phyloP scores from a whole-genome alignment of 139 green algal genomes.

The Volvox africanus region DNA sequence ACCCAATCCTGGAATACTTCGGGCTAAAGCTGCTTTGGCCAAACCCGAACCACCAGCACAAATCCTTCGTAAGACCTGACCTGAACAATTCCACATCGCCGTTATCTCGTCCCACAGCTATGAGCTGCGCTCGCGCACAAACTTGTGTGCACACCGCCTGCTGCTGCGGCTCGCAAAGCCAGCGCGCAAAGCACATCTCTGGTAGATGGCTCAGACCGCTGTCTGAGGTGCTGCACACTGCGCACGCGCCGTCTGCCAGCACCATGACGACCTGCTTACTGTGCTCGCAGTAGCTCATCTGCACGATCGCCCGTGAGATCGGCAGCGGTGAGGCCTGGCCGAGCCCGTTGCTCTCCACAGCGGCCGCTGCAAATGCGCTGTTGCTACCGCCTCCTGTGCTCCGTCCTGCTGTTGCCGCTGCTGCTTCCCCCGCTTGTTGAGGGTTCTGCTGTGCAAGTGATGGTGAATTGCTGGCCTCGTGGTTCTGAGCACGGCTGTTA shows the following conservation, averaged over 20 bases:
- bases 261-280: slow-evolving; percentile 55
- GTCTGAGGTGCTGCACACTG: slow-evolving; percentile 47
- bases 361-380: background rate
- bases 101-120: slow-evolving; percentile 74
- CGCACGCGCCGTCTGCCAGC: slow-evolving; percentile 58
- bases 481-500: background rate
- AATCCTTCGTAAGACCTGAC: slow-evolving; percentile 16
- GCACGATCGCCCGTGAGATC: slow-evolving; percentile 11
- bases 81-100: slow-evolving; percentile 79
- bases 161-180: slow-evolving; percentile 48
- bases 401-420: background rate
- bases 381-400: background rate
- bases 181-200: slow-evolving; percentile 41
- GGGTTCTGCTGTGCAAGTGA: background rate
- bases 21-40: no score
- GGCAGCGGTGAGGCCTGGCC: background rate
- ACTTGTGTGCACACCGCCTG: slow-evolving; percentile 58
- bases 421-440: background rate
- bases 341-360: background rate
- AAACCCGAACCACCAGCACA: background rate
- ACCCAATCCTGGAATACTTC: no score
- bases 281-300: slow-evolving; percentile 60
- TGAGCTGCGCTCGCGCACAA: slow-evolving; percentile 66
- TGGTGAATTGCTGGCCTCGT: background rate
- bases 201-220: slow-evolving; percentile 17